Evolutionary conservation across 108 stramenopile genomes (phyloP).

Genomic region (Skeletonema menzelii): DNA sequence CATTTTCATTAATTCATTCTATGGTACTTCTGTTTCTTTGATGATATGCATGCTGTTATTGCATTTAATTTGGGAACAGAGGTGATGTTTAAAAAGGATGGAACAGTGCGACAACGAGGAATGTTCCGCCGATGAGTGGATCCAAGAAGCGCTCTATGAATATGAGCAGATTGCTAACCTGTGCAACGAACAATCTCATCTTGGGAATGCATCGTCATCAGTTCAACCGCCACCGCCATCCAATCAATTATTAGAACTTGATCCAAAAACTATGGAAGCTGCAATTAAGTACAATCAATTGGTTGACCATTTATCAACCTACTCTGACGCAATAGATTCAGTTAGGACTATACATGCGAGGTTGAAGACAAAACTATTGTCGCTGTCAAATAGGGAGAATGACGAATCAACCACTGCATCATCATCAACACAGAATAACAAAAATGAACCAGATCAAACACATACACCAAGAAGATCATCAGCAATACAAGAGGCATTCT

Average conservation of each 20-base stretch:
- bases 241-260: not conserved
- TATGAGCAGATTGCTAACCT: slow-evolving; percentile 45
- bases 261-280: not conserved
- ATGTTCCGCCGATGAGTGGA: slow-evolving; percentile 21
- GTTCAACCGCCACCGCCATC: not conserved
- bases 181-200: slow-evolving; percentile 31
- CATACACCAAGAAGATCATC: slow-evolving; percentile 5
- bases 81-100: too few species aligned
- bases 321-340: slow-evolving; percentile 28
- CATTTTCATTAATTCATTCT: too few species aligned
- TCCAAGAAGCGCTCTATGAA: slow-evolving; percentile 26
- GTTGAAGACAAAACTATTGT: slow-evolving; percentile 14
- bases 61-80: too few species aligned
- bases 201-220: slow-evolving; percentile 18
- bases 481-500: slow-evolving; percentile 16
- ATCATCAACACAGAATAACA: too few species aligned
- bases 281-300: slow-evolving; percentile 17
- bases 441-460: not conserved
- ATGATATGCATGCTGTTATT: too few species aligned
- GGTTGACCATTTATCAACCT: slow-evolving; percentile 7
- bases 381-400: not conserved
- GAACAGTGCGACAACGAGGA: not conserved
- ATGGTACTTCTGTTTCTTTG: too few species aligned
- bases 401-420: not conserved
- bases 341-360: slow-evolving; percentile 36